These are phyloP conservation scores for Biscogniauxia sp. DNA, from an alignment of 2,329 filamentous ascomycete genomes.

Conservation along the genomic window DNA sequence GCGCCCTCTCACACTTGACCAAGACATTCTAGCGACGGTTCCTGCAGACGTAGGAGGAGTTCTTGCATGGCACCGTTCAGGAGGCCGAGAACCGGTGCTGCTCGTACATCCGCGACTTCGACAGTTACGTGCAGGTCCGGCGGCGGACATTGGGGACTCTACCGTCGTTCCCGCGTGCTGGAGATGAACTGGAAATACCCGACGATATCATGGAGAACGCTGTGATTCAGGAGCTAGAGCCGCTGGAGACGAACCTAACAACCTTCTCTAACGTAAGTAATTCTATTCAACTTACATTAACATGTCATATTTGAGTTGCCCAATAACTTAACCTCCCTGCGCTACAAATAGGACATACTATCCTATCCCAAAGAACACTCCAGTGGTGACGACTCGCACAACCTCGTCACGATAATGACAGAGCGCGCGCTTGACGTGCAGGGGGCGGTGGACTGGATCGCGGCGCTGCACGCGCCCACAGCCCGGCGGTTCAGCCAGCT, in stretches of 20 bases:
- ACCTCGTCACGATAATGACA: constrained; percentile 30
- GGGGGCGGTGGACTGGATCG: constrained; percentile 12
- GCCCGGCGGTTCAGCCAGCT: constrained; percentile 16
- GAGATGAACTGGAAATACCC: constrained; percentile 26
- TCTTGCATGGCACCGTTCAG: constrained; percentile 22
- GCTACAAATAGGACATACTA: constrained; percentile 21
- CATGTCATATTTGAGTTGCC: not conserved
- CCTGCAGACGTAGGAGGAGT: constrained; percentile 20
- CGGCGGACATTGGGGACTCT: constrained; percentile 24
- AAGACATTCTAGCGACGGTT: constrained; percentile 24
- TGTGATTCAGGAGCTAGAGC: constrained; percentile 16
- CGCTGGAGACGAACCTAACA: constrained; percentile 24
- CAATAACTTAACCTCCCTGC: not conserved
- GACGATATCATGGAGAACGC: constrained; percentile 20
- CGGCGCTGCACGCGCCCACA: constrained; percentile 2
- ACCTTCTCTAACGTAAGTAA: constrained; percentile 26
- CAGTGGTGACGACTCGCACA: constrained; percentile 28
- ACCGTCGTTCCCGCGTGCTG: constrained; percentile 23
- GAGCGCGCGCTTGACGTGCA: constrained; percentile 9
- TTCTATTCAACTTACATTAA: not conserved
- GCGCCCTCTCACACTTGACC: constrained; percentile 14
- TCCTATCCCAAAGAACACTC: constrained; percentile 32
- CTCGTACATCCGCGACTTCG: constrained; percentile 17
- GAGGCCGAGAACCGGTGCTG: constrained; percentile 23
- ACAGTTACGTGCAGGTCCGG: constrained; percentile 25